Base-by-base conservation (phyloP, 495 filamentous ascomycete genomes). In the Tuber umbilicatum region DNA sequence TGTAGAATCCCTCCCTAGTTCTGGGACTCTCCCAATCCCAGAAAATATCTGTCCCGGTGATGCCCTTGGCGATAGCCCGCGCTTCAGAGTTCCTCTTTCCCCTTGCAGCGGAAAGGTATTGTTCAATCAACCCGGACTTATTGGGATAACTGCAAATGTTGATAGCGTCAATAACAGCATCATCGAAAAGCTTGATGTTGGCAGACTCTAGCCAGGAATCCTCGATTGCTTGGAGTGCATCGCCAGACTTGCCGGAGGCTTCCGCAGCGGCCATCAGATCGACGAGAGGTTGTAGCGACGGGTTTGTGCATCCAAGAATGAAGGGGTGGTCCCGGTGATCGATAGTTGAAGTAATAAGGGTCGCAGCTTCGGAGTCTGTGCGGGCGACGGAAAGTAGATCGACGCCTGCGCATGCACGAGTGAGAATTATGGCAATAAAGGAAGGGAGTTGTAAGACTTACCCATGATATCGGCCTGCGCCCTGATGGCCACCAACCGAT, bases 391-490 rank as follows among this genome's bases (percentile, higher is more conserved):
- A 92, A 4, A 99, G 83, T 39, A 99, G 90, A 82, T 99, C 93
- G 70, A 88, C 85, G 73, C 93, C 89, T 91, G 72, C 10, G 37
- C 38, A 12, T 70, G 31, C 43, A 73, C 40, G 17, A 4, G 21
- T 78, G 68, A 72, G 64, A 60, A 70, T 19, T 16, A 47, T 69
- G 55, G 14, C n/a, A 40, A 10, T 45, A 47, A 55, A 31, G 27
- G 31, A 35, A 71, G 6, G 64, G 35, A 40, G 27, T 23, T 68
- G 14, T 21, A 68, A 31, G 45, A 79, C 84, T 74, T 86, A 89
- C 91, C 95, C 95, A 98, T 97, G 83, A 99, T 99, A 82, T 99
- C 95, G 74, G 95, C 94, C 84, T 99, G 95, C 14, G 95, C 95
- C 75, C 95, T 90, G 84, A 99, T 97, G 78, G 95, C 94, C 45